Evolutionary conservation across 2,329 filamentous ascomycete species (phyloP).

Genomic region (Fusarium pseudonygamai): DNA sequence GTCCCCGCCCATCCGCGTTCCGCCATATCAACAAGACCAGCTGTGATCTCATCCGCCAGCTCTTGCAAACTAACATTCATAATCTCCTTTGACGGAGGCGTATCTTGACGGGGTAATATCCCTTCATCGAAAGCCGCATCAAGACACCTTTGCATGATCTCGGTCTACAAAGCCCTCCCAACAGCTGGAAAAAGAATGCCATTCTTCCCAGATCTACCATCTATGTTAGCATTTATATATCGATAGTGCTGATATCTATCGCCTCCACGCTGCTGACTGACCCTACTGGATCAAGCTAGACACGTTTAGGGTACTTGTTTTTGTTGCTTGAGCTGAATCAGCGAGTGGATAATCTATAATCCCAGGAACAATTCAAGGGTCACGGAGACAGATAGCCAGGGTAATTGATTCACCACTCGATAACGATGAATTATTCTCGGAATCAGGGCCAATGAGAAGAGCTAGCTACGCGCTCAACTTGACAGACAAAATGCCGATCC

Average conservation of each 20-base stretch:
- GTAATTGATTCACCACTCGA: rapidly evolving
- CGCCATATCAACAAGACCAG: constrained; percentile 6
- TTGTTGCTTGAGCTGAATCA: no score
- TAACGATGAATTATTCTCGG: neutral
- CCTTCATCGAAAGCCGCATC: neutral
- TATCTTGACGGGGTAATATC: neutral
- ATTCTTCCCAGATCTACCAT: neutral
- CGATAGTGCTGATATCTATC: no score
- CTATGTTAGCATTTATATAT: no score
- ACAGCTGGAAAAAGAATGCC: neutral
- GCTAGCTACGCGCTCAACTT: neutral
- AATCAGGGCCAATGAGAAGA: neutral
- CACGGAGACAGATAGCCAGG: neutral
- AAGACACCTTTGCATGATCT: neutral
- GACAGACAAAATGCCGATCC: neutral
- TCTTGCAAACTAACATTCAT: neutral
- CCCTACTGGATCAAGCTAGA: rapidly evolving
- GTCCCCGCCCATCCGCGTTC: constrained; percentile 10
- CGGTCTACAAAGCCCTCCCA: neutral
- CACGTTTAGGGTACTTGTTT: rapidly evolving
- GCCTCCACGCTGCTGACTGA: no score
- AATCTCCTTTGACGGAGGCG: neutral
- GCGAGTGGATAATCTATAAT: neutral
- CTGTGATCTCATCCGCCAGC: constrained; percentile 12
- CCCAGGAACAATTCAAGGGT: neutral